These are phyloP conservation scores for Cardiospermum halicacabum DNA, from an alignment of 345 rosid species.

Conservation along the genomic window DNA sequence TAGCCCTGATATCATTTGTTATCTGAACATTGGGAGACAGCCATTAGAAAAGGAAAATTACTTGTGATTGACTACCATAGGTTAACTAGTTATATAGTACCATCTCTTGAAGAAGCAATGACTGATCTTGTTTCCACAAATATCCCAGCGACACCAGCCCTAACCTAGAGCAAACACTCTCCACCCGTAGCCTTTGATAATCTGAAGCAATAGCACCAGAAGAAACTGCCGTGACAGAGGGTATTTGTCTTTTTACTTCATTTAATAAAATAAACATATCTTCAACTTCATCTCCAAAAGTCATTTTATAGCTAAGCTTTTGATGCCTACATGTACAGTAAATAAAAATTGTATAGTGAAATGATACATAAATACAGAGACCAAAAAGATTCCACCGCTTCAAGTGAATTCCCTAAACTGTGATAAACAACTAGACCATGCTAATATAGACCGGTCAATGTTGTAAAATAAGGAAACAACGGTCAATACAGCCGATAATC, in stretches of 20 bases:
- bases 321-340: constrained; percentile 45
- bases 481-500: too few relatives aligned
- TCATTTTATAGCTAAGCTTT: constrained; percentile 61
- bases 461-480: too few relatives aligned
- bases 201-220: constrained; percentile 99
- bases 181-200: constrained; percentile 91
- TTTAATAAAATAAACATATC: constrained; percentile 77
- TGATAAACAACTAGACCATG: neutral
- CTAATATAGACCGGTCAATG: neutral
- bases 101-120: constrained; percentile 92
- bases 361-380: neutral
- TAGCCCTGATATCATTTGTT: constrained; percentile 60
- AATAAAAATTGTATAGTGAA: neutral
- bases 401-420: neutral
- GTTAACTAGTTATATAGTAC: constrained; percentile 36
- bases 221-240: constrained; percentile 70
- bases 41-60: constrained; percentile 15
- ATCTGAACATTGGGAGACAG: constrained; percentile 42
- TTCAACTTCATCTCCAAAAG: constrained; percentile 88
- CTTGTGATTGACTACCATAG: constrained; percentile 5
- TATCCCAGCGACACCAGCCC: constrained; percentile 96
- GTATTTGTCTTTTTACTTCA: constrained; percentile 84
- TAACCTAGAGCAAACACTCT: constrained; percentile 95
- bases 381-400: neutral
- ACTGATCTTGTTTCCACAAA: constrained; percentile 98